These are phyloP conservation scores for Phytophthora cajani DNA, from an alignment of 352 stramenopile species.

Conservation along the genomic window DNA sequence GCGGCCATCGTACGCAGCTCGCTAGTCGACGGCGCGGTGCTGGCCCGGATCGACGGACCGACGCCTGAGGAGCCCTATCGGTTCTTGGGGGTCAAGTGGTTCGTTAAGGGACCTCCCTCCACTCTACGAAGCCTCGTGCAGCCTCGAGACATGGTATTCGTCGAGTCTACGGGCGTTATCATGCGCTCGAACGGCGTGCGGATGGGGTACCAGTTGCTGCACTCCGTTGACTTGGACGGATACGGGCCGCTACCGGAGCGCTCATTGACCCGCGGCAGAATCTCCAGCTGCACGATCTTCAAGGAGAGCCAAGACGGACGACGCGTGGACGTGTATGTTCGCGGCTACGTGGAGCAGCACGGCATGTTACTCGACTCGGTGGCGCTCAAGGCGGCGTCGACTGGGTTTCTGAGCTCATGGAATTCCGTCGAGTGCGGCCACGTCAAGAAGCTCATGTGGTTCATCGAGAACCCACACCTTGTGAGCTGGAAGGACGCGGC, in stretches of 20 bases:
- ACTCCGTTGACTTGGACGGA: constrained; percentile 48
- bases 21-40: constrained; percentile 47
- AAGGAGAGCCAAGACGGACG: constrained; percentile 28
- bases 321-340: constrained; percentile 49
- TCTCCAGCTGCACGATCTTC: constrained; percentile 54
- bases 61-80: constrained; percentile 42
- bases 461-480: constrained; percentile 38
- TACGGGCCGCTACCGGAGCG: constrained; percentile 32
- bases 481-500: constrained; percentile 32
- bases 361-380: constrained; percentile 48
- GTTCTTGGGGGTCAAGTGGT: constrained; percentile 62
- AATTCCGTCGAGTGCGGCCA: constrained; percentile 53
- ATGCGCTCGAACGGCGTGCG: constrained; percentile 34
- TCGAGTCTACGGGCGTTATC: constrained; percentile 48
- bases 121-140: constrained; percentile 39
- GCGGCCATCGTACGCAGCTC: constrained; percentile 41
- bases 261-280: constrained; percentile 42
- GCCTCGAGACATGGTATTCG: constrained; percentile 49
- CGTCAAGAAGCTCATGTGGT: constrained; percentile 59
- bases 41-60: constrained; percentile 39
- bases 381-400: constrained; percentile 49
- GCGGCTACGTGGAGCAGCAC: constrained; percentile 49
- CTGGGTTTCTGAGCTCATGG: constrained; percentile 53
- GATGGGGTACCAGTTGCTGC: constrained; percentile 50
- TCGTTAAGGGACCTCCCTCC: constrained; percentile 46